phyloP scores from a whole-genome alignment of 495 filamentous ascomycete species.

The Aspergillus hancockii region DNA sequence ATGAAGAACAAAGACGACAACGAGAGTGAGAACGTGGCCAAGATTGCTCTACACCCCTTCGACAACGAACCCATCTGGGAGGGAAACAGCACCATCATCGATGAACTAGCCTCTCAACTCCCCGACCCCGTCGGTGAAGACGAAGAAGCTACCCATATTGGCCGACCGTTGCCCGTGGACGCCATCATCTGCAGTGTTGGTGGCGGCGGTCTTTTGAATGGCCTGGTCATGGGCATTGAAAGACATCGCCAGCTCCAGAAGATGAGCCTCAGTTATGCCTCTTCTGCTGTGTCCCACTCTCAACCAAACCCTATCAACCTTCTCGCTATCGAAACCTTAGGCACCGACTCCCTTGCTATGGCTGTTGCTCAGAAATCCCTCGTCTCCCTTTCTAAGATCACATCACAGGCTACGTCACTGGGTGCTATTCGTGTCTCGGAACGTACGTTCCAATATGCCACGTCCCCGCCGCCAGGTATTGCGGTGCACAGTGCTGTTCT shows the following conservation, averaged over 20 bases:
- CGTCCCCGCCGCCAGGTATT: constrained; percentile 39
- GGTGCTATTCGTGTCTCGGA: constrained; percentile 74
- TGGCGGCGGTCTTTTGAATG: constrained; percentile 84
- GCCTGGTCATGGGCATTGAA: constrained; percentile 73
- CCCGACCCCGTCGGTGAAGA: constrained; percentile 34
- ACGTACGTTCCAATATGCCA: constrained; percentile 66
- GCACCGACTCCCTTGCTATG: constrained; percentile 70
- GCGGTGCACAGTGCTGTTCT: constrained; percentile 68
- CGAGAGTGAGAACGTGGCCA: constrained; percentile 57
- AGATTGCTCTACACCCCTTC: constrained; percentile 79
- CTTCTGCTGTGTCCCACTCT: neutral
- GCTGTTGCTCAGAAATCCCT: constrained; percentile 60
- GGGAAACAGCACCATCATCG: constrained; percentile 70
- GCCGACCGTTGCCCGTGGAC: constrained; percentile 49
- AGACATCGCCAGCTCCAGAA: constrained; percentile 17
- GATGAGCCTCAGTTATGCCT: neutral
- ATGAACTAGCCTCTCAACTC: constrained; percentile 69
- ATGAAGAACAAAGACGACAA: constrained; percentile 44
- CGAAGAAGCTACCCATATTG: constrained; percentile 33
- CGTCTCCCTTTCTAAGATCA: constrained; percentile 72
- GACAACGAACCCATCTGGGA: constrained; percentile 85
- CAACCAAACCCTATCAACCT: constrained; percentile 50
- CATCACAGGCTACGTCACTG: constrained; percentile 75
- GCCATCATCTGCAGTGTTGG: constrained; percentile 83
- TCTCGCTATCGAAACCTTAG: constrained; percentile 79